Conservation (phyloP, 768 basidiomycete genomes). For the Rubroboletus satanas region DNA sequence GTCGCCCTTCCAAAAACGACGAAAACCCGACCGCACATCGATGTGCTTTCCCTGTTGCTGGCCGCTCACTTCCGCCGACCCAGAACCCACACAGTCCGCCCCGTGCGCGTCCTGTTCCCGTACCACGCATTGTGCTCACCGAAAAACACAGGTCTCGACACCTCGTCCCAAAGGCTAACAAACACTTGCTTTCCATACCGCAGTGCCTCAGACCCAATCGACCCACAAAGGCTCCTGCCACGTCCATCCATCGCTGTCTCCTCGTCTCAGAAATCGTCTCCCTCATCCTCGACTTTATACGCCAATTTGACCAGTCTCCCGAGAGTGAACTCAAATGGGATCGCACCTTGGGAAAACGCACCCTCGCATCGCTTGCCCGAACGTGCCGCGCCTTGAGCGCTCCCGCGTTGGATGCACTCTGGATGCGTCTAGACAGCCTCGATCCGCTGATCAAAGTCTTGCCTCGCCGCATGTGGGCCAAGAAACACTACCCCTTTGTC, state of each 20-base stretch:
- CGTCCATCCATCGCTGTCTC: conserved; percentile 20
- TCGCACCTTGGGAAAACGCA: conserved; percentile 15
- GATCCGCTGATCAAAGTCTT: conserved; percentile 27
- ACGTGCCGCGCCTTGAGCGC: conserved; percentile 24
- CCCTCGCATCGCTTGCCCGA: conserved; percentile 26
- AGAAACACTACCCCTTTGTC: conserved; percentile 18
- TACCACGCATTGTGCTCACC: neutral
- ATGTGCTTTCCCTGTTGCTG: neutral
- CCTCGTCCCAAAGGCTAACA: neutral
- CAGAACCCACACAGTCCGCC: neutral
- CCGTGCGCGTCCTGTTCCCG: conserved; percentile 1
- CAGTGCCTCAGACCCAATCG: neutral
- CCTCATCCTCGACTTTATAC: conserved; percentile 22
- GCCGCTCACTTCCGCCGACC: neutral
- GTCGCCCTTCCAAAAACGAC: neutral
- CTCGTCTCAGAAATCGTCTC: conserved; percentile 21
- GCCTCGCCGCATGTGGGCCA: conserved; percentile 26
- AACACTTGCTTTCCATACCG: neutral
- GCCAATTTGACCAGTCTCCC: conserved; percentile 19
- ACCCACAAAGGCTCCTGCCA: neutral
- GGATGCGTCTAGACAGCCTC: conserved; percentile 28
- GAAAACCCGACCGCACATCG: neutral
- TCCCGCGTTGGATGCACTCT: conserved; percentile 26
- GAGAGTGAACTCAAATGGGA: conserved; percentile 15
- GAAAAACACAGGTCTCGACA: neutral